Evolutionary conservation across 2,329 filamentous ascomycete species (phyloP), one percentile per base, ranked within the genome.

Genomic region (Ophiostoma australiae): DNA sequence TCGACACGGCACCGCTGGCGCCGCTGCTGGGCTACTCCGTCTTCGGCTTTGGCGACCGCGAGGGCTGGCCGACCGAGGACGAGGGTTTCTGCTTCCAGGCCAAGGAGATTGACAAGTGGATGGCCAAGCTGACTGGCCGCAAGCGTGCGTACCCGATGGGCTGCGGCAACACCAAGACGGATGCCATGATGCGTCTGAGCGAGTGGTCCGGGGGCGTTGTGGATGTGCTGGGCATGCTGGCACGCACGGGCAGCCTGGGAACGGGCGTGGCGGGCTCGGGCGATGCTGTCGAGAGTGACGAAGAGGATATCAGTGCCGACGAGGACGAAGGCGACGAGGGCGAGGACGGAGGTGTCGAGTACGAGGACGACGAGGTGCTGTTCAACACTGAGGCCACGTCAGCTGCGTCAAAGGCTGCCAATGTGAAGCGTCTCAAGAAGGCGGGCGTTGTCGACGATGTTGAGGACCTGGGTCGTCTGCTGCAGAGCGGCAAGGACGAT

Each of bases 51-150:
- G 94, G 94, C 23, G 94, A 98, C 78, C 89, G 87, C 73, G 92
- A 97, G 78, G 93, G 91, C 72, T 99, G 95, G 94, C 92, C 93
- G 0, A 92, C 90, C 0, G 93, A 97, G 80, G 87, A 90, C 72
- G 91, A 95, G 75, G 94, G 94, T 0, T 99, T 94, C 80, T 97
- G 94, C 78, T 93, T 92, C 73, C 94, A 98, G 78, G 94, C 94
- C 1, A 91, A 90, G 77, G 90, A 97, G 75, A 84, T 96, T 3
- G 94, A 99, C 78, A 93, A 89, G 78, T 98, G 95, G 94, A 92
- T 99, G 91, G 93, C 94, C n/a, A 96, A 93, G 78, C 81, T 99
- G 76, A 97, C 94, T 0, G 90, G 87, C 1, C 87, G 90, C 73
- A 97, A 94, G 81, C 86, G 94, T 77, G 94, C 93, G 0, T 98